Percentiles rank a stretch among this genome's conserved stretches.
These are phyloP conservation scores for Fusarium sororula DNA, from an alignment of 2,329 filamentous ascomycete species.

Conservation along the genomic window DNA sequence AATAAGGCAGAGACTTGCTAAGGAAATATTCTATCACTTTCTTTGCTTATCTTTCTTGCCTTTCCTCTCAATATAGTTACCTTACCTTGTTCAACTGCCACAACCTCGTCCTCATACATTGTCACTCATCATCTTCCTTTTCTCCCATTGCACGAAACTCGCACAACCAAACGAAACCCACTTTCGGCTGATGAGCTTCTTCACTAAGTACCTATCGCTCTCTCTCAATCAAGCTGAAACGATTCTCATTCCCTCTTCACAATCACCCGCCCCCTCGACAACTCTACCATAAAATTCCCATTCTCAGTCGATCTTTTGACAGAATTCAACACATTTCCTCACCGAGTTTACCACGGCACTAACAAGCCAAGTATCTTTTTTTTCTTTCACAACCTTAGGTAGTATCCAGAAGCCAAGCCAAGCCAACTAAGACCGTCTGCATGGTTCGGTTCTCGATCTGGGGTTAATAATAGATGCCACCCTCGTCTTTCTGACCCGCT, in stretches of 20 bases:
- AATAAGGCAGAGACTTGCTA: background rate
- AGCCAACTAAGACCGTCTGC: background rate
- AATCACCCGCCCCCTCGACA: background rate
- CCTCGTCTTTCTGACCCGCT: conserved; percentile 36
- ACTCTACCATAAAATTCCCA: background rate
- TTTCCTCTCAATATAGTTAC: background rate
- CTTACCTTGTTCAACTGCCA: background rate
- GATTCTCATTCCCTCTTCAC: background rate
- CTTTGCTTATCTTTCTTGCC: background rate
- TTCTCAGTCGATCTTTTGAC: background rate
- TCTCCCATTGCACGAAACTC: conserved; percentile 9
- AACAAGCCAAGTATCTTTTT: background rate
- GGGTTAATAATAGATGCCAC: conserved; percentile 35
- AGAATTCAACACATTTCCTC: background rate
- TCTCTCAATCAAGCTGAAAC: background rate
- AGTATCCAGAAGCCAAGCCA: conserved; percentile 3
- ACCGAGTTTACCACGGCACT: background rate
- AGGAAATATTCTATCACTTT: background rate
- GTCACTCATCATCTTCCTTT: background rate
- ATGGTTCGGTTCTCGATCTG: conserved; percentile 21
- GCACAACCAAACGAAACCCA: conserved; percentile 4
- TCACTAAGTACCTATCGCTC: background rate
- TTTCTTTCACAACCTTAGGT: background rate
- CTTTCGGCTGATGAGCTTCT: conserved; percentile 5
- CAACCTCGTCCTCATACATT: background rate